A percentile compares a stretch with the other conserved stretches of the same genome.
These are phyloP conservation scores for Leucocoprinus sp. DNA, from an alignment of 768 basidiomycete genomes.

Conservation along the genomic window DNA sequence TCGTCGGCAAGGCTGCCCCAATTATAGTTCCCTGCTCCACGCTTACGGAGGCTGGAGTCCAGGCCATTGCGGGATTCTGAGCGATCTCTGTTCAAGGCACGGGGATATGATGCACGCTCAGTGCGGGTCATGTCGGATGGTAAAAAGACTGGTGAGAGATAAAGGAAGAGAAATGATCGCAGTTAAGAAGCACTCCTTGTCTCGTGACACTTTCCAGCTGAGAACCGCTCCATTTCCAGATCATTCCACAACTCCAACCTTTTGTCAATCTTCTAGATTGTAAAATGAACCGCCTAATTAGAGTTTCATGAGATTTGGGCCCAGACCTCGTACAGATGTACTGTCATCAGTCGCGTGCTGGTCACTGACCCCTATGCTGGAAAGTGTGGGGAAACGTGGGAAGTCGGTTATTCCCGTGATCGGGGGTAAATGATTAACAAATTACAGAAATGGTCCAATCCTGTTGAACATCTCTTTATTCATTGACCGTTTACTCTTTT, in stretches of 20 bases:
- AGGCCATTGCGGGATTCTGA: conserved; percentile 73
- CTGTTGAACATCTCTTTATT: background rate
- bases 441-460: background rate
- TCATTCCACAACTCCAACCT: background rate
- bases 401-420: conserved; percentile 3
- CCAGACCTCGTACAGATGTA: background rate
- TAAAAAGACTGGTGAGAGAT: conserved; percentile 2
- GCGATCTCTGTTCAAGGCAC: conserved; percentile 69
- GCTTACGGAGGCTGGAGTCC: conserved; percentile 64
- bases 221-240: background rate
- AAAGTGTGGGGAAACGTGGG: conserved; percentile 11
- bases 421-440: background rate
- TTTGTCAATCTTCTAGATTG: background rate
- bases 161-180: conserved; percentile 11
- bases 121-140: conserved; percentile 70
- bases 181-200: conserved; percentile 8
- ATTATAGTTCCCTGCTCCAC: conserved; percentile 75
- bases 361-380: background rate
- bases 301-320: background rate
- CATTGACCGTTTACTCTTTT: no score
- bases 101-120: conserved; percentile 60
- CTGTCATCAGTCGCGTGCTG: background rate
- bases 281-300: background rate
- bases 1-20: conserved; percentile 75
- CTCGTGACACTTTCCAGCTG: conserved; percentile 6